Conservation (phyloP, 345 rosid genomes). For the Citrus trifoliata region DNA sequence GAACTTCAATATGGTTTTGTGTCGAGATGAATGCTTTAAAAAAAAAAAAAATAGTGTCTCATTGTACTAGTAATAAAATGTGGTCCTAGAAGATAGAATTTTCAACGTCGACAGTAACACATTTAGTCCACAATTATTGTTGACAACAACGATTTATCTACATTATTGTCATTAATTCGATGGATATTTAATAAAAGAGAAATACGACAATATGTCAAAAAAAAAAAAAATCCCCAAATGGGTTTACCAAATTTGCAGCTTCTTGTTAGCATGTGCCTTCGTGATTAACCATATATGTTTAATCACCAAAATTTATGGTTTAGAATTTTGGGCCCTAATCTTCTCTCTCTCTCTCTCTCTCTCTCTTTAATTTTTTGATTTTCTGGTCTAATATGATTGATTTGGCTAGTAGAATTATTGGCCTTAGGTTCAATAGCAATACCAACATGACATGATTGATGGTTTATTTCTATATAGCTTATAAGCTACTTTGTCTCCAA, state of each 20-base stretch:
- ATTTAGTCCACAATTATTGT: slow-evolving; percentile 7
- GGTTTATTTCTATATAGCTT: neutral
- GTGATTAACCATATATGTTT: neutral
- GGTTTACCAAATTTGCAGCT: neutral
- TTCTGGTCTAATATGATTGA: neutral
- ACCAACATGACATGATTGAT: neutral
- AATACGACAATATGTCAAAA: neutral
- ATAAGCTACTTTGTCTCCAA: neutral
- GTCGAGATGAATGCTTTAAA: too few relatives aligned
- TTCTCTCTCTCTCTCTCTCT: neutral
- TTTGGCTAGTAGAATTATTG: neutral
- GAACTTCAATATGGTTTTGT: neutral
- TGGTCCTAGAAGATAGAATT: neutral
- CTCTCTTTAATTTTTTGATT: neutral
- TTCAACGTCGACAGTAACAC: neutral
- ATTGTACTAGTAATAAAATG: too few relatives aligned
- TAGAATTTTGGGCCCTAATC: neutral
- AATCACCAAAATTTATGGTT: neutral
- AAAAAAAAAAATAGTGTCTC: too few relatives aligned
- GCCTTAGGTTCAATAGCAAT: neutral
- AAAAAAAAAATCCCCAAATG: neutral
- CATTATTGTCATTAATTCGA: too few relatives aligned
- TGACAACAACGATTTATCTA: neutral
- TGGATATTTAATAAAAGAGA: too few relatives aligned
- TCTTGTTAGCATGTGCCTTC: neutral